Evolutionary conservation across 495 filamentous ascomycete genomes (phyloP), one percentile per base, ranked within the genome.

Genomic region (Trichocladium antarcticum): DNA sequence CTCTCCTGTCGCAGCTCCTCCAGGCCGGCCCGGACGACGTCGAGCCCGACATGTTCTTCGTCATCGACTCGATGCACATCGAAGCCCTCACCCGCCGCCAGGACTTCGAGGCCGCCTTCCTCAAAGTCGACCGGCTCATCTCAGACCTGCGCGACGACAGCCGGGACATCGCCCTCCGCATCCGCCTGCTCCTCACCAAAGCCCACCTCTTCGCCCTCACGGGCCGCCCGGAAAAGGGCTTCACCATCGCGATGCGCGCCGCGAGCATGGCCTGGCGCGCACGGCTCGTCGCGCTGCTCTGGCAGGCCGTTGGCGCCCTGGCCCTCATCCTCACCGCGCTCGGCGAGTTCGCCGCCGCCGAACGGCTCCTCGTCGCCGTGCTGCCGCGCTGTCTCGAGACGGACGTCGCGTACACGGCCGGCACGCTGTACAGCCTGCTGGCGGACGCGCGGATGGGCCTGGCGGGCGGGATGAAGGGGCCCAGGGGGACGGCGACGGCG

Each of bases 391-490:
- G 85, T 4, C 70, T 93, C 9, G 87, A 95, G 63, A 77, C 79
- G 29, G 83, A 83, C 49, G 78, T 87, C 43, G 72, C 75, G 11
- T 70, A 68, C 15, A 68, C 88, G 17, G 73, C 74, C 10, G 89
- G 78, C 3, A 73, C 75, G 41, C 73, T 87, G 28, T 92, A 87
- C 64, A 79, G 79, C 16, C 64, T 79, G n/a, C 73, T 94, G 8
- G 87, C 82, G 5, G 89, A 96, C 61, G 83, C 85, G 0, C 76
- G 85, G 55, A 83, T 94, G 74, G 90, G 90, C 0, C 68, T 87
- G 57, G 90, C 87, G 0, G 83, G 85, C 1, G 62, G 70, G 34
- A 53, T 63, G 57, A 56, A 56, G 32, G 37, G 28, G 15, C 7
- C 42, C 42, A 50, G 5, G 46, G 42, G 43, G 59, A 44, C 15